phyloP scores from a whole-genome alignment of 495 filamentous ascomycete genomes.

The Copromyces sp. region DNA sequence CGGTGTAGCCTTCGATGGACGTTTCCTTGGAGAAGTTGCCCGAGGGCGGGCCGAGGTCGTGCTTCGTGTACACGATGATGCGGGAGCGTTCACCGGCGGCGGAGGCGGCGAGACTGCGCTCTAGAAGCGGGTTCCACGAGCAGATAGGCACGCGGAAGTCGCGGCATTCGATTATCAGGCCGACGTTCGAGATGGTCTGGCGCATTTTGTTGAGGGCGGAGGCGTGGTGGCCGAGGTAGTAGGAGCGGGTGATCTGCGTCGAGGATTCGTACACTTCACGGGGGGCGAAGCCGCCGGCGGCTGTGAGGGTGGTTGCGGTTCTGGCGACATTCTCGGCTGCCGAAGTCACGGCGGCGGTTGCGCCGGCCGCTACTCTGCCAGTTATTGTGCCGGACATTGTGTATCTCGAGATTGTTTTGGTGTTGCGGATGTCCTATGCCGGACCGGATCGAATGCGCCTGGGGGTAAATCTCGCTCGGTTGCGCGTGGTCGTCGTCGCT shows the following conservation, averaged over 20 bases:
- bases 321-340: constrained; percentile 2
- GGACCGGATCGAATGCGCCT: neutral
- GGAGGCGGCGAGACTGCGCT: constrained; percentile 52
- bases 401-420: neutral
- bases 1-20: neutral
- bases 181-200: constrained; percentile 65
- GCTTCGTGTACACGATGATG: constrained; percentile 85
- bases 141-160: constrained; percentile 86
- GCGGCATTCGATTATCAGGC: constrained; percentile 88
- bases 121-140: constrained; percentile 85
- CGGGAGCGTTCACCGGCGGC: constrained; percentile 43
- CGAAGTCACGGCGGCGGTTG: neutral
- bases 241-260: constrained; percentile 67
- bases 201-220: constrained; percentile 80
- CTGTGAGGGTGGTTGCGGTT: constrained; percentile 13
- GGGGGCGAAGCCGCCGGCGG: constrained; percentile 52
- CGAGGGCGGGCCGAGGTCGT: constrained; percentile 51
- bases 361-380: neutral
- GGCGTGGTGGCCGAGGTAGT: constrained; percentile 93
- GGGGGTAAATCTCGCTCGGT: neutral
- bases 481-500: neutral
- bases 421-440: neutral
- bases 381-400: constrained; percentile 1
- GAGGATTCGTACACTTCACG: constrained; percentile 57
- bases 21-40: neutral